Percentiles rank a stretch among this genome's conserved stretches.
Evolutionary conservation across 2,329 filamentous ascomycete species (phyloP).

Genomic region (Aspergillus costaricaensis): DNA sequence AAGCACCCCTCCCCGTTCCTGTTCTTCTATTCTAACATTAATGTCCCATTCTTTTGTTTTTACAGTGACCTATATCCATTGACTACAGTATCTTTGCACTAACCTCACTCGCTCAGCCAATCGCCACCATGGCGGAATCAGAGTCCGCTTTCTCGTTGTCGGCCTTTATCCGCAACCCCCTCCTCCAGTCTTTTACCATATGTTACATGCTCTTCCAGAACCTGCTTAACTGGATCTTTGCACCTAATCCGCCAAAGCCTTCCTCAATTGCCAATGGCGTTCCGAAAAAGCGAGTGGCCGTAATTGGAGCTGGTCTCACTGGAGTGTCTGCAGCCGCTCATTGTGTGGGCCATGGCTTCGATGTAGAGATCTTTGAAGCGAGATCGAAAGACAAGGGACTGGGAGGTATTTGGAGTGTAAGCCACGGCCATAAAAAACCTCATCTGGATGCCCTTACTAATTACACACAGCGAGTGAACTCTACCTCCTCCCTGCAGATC

Average conservation of each 20-base stretch:
- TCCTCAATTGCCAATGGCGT: slow-evolving; percentile 54
- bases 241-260: slow-evolving; percentile 67
- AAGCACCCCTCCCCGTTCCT: not conserved
- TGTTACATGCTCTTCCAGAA: slow-evolving; percentile 34
- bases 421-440: slow-evolving; percentile 26
- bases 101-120: not conserved
- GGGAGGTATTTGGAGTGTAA: slow-evolving; percentile 78
- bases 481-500: slow-evolving; percentile 78
- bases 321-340: slow-evolving; percentile 77
- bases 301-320: slow-evolving; percentile 73
- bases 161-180: slow-evolving; percentile 30
- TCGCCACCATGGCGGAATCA: not conserved
- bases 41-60: not conserved
- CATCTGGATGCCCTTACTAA: slow-evolving; percentile 1
- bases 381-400: slow-evolving; percentile 63
- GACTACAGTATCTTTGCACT: not conserved
- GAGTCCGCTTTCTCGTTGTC: slow-evolving; percentile 20
- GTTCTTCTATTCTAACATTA: not conserved
- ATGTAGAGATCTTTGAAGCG: slow-evolving; percentile 76
- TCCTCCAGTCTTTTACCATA: slow-evolving; percentile 34
- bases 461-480: slow-evolving; percentile 67
- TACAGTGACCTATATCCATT: not conserved
- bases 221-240: slow-evolving; percentile 55
- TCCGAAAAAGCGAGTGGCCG: slow-evolving; percentile 60
- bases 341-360: slow-evolving; percentile 82